Base-by-base conservation (phyloP, 2,329 filamentous ascomycete species). In the Sclerotinia subarctica region DNA sequence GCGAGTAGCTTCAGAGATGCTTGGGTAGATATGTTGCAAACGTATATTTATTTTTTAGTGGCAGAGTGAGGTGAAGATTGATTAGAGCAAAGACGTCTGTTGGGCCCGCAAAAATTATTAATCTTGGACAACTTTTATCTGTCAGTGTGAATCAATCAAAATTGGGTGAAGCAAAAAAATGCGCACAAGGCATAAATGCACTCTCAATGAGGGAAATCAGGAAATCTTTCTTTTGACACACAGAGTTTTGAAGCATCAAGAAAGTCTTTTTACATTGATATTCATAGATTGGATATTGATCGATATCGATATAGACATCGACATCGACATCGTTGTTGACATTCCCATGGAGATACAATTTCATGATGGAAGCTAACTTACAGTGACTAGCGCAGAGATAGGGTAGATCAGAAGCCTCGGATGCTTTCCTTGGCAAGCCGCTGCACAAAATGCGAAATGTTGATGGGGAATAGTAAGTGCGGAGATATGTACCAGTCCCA, bases 301-400 rank as follows among this genome's bases (percentile, higher is more conserved):
- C 44, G 64, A 59, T 58, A 44, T 32, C 52, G 35, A 35, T 6
- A 35, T 32, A 3, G 5, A 32, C 29, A 32, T 10, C 35, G 63
- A 59, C 38, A 51, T 42, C 26, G 58, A 60, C 35, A 32, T 35
- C 58, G 21, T 60, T 60, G 44, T 60, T 49, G 44, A 62, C 21
- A 35, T 35, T 51, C 58, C 29, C 46, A 62, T 38, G 13, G 21
- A 29, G 15, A 67, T 29, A 63, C 57, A 56, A 60, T 51, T 47
- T 51, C 32, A 35, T 49, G 29, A 67, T 67, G 65, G 69, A 71
- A 69, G 67, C 73, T 74, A 74, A 74, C 71, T 72, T 53, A 67
- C 68, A 71, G 57, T 57, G 64, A 70, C 68, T 74, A 73, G 71
- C 70, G 70, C 56, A 65, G 54, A 64, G 66, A 65, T 58, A 62